These are phyloP conservation scores for Aspergillus piperis DNA, from an alignment of 2,329 filamentous ascomycete species.

Conservation along the genomic window DNA sequence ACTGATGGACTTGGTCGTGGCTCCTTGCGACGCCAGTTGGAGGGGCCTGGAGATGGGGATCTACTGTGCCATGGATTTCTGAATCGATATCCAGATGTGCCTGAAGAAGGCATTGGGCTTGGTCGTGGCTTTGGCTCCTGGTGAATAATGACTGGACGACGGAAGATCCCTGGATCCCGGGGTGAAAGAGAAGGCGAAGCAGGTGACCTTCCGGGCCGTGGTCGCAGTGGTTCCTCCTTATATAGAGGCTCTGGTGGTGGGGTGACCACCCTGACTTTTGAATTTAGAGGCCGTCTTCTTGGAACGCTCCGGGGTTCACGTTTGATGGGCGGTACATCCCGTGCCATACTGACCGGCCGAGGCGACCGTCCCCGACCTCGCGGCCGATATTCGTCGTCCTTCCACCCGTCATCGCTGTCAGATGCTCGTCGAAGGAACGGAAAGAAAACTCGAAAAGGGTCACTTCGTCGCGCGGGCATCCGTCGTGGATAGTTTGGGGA, in stretches of 20 bases:
- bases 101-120: background rate
- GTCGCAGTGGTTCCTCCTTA: background rate
- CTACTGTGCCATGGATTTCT: background rate
- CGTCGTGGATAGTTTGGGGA: background rate
- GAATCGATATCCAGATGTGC: background rate
- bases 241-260: background rate
- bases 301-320: background rate
- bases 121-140: background rate
- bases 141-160: background rate
- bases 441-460: background rate
- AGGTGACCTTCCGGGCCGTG: background rate
- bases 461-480: background rate
- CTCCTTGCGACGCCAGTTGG: background rate
- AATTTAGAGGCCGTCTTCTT: background rate
- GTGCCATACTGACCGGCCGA: background rate
- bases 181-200: background rate
- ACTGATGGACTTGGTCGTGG: background rate
- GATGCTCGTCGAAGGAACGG: background rate
- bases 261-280: background rate
- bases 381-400: background rate
- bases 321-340: background rate
- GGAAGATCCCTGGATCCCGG: background rate
- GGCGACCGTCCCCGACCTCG: background rate
- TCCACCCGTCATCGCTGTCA: background rate
- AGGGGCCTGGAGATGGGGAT: background rate